These are phyloP conservation scores for Lantana camara DNA, from an alignment of 257 asterid genomes.

Conservation along the genomic window DNA sequence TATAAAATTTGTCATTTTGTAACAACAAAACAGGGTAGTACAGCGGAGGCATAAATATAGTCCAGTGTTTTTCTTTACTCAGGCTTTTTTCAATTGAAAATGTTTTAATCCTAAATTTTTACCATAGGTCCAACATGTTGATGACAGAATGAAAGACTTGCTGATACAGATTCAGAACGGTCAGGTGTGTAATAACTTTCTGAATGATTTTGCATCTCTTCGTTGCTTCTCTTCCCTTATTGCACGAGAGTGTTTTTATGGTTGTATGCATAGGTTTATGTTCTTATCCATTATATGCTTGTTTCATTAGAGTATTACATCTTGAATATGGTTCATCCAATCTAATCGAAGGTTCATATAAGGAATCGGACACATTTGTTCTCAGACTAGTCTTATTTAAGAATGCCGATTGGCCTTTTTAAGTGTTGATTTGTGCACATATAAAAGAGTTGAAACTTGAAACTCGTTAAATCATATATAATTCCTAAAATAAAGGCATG, in stretches of 20 bases:
- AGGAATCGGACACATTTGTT: neutral
- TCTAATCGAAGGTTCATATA: neutral
- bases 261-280: neutral
- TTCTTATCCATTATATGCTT: neutral
- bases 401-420: neutral
- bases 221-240: neutral
- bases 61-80: neutral
- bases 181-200: constrained; percentile 53
- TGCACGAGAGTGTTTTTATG: constrained; percentile 6
- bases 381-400: neutral
- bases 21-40: too few relatives aligned
- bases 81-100: neutral
- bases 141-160: constrained; percentile 56
- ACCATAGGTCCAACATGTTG: constrained; percentile 51
- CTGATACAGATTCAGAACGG: constrained; percentile 65
- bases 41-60: too few relatives aligned
- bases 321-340: constrained; percentile 6
- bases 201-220: constrained; percentile 6
- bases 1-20: too few relatives aligned
- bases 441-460: neutral
- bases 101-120: neutral
- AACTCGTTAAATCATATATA: neutral
- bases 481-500: neutral
- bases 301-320: neutral
- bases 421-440: constrained; percentile 8